phyloP scores from a whole-genome alignment of 495 filamentous ascomycete species.

The Annulohypoxylon maeteangense region DNA sequence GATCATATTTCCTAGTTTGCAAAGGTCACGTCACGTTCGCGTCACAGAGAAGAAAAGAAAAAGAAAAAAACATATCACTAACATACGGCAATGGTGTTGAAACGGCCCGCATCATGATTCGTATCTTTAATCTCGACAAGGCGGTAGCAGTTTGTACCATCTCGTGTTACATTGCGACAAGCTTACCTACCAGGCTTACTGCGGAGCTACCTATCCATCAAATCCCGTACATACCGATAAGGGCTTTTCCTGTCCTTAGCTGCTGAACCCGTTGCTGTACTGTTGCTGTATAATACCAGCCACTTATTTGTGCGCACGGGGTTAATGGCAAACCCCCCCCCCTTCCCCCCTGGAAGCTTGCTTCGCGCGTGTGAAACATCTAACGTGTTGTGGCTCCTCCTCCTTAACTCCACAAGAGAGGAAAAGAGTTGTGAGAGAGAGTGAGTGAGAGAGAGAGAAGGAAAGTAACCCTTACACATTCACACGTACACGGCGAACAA shows the following conservation, averaged over 20 bases:
- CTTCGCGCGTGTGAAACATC: constrained; percentile 38
- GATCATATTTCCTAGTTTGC: not conserved
- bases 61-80: constrained; percentile 8
- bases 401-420: constrained; percentile 12
- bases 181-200: constrained; percentile 42
- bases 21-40: constrained; percentile 23
- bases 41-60: not conserved
- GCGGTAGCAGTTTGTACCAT: constrained; percentile 21
- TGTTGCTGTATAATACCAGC: constrained; percentile 44
- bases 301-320: constrained; percentile 47
- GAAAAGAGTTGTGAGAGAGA: not conserved
- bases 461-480: not conserved
- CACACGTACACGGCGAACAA: not conserved
- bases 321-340: constrained; percentile 10
- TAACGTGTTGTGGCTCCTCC: constrained; percentile 43
- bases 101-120: constrained; percentile 22
- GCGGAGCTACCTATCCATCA: constrained; percentile 27
- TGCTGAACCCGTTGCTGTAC: constrained; percentile 19
- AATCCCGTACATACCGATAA: constrained; percentile 40
- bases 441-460: too few relatives aligned
- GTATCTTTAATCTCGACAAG: constrained; percentile 38
- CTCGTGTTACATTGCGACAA: constrained; percentile 42
- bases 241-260: not conserved
- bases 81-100: constrained; percentile 21
- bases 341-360: constrained; percentile 32